A percentile compares a stretch with the other conserved stretches of the same genome.
phyloP scores from a whole-genome alignment of 331 rosid species.

The Stylosanthes scabra region DNA sequence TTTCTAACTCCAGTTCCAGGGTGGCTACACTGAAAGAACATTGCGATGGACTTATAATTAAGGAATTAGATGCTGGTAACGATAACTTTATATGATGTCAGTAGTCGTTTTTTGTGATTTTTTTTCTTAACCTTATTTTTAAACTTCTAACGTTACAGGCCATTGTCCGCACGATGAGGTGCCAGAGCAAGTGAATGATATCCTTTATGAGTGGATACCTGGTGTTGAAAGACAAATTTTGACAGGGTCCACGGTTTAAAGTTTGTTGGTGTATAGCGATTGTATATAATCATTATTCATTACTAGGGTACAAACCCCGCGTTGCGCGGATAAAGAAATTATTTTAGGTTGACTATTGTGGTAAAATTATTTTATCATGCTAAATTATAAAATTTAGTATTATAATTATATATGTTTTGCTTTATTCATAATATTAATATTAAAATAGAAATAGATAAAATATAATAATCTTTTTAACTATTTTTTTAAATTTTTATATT shows the following conservation, averaged over 20 bases:
- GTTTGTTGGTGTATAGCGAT: background rate
- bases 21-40: slow-evolving; percentile 77
- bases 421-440: too few species aligned
- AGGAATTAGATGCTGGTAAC: slow-evolving; percentile 86
- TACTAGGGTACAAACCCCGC: too few species aligned
- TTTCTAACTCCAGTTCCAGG: slow-evolving; percentile 70
- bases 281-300: slow-evolving; percentile 6
- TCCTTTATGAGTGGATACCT: slow-evolving; percentile 65
- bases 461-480: too few species aligned
- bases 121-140: background rate
- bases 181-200: slow-evolving; percentile 71
- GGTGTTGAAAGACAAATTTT: slow-evolving; percentile 48
- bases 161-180: slow-evolving; percentile 95
- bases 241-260: slow-evolving; percentile 41
- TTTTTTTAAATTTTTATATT: too few species aligned
- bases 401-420: too few species aligned
- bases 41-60: slow-evolving; percentile 61
- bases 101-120: background rate
- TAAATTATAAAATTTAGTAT: too few species aligned
- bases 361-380: too few species aligned
- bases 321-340: too few species aligned
- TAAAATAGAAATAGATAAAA: too few species aligned
- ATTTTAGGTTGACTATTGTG: too few species aligned
- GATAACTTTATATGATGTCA: background rate
- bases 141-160: slow-evolving; percentile 51